Percentiles rank a stretch among this genome's conserved stretches.
Evolutionary conservation across 345 rosid genomes (phyloP).

Genomic region (Arabidopsis arenosa): DNA sequence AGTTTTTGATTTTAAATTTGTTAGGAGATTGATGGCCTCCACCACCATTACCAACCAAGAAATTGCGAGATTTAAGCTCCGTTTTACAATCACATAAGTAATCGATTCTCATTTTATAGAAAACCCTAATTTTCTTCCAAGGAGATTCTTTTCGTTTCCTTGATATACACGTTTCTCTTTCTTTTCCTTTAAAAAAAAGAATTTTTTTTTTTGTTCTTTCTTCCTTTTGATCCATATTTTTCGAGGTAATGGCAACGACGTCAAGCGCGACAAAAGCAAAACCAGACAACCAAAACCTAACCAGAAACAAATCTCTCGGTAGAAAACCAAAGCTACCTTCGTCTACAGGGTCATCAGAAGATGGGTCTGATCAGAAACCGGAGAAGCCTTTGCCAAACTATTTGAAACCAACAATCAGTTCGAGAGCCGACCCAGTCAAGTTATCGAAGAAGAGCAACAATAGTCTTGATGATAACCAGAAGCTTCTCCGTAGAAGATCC

Average conservation of each 20-base stretch:
- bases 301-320: constrained; percentile 37
- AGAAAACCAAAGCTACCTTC: constrained; percentile 39
- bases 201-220: background rate
- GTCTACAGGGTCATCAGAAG: constrained; percentile 33
- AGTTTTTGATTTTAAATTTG: constrained; percentile 21
- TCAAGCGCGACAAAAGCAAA: constrained; percentile 37
- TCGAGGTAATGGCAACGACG: constrained; percentile 51
- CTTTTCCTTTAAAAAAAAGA: background rate
- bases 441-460: constrained; percentile 46
- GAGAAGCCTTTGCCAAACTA: constrained; percentile 57
- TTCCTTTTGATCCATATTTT: background rate
- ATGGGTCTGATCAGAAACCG: constrained; percentile 42
- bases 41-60: constrained; percentile 40
- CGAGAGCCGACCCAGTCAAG: constrained; percentile 52
- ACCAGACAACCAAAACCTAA: constrained; percentile 48
- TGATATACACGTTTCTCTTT: constrained; percentile 37
- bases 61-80: constrained; percentile 45
- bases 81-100: constrained; percentile 37
- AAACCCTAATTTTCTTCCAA: constrained; percentile 36
- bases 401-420: constrained; percentile 67
- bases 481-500: constrained; percentile 71
- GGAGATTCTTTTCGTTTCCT: constrained; percentile 11
- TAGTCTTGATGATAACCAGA: constrained; percentile 47
- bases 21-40: constrained; percentile 47
- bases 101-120: constrained; percentile 34